Conservation (phyloP, 2,329 filamentous ascomycete species). For the Penicillium verrucosum region DNA sequence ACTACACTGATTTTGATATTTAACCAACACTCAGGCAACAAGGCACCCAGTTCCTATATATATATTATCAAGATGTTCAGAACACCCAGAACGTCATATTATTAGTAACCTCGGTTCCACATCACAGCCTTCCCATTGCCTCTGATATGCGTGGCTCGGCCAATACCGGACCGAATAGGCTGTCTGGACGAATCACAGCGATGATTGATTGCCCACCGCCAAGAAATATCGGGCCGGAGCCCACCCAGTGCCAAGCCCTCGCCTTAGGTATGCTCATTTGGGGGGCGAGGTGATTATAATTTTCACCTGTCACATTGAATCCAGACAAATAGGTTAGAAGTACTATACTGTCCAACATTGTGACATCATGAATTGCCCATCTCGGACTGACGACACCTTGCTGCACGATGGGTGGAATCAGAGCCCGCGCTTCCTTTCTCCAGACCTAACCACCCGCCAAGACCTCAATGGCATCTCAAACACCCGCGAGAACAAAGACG, state of each 20-base stretch:
- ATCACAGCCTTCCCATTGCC: neutral
- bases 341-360: neutral
- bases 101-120: neutral
- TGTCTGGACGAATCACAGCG: neutral
- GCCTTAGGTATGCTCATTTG: neutral
- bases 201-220: conserved; percentile 6
- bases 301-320: neutral
- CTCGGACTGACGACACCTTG: conserved; percentile 50
- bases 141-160: neutral
- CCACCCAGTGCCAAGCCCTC: conserved; percentile 12
- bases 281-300: neutral
- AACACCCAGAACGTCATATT: no score
- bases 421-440: conserved; percentile 50
- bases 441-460: conserved; percentile 53
- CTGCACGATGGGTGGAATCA: conserved; percentile 54
- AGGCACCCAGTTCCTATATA: no score
- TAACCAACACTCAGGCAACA: no score
- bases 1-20: no score
- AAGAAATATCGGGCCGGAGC: conserved; percentile 10
- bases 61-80: no score
- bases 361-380: conserved; percentile 53
- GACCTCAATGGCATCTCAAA: conserved; percentile 57
- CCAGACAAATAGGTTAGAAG: neutral
- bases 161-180: neutral
- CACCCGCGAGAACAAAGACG: conserved; percentile 41